Evolutionary conservation across 2,329 filamentous ascomycete genomes (phyloP).

Genomic region (Botrytis elliptica): DNA sequence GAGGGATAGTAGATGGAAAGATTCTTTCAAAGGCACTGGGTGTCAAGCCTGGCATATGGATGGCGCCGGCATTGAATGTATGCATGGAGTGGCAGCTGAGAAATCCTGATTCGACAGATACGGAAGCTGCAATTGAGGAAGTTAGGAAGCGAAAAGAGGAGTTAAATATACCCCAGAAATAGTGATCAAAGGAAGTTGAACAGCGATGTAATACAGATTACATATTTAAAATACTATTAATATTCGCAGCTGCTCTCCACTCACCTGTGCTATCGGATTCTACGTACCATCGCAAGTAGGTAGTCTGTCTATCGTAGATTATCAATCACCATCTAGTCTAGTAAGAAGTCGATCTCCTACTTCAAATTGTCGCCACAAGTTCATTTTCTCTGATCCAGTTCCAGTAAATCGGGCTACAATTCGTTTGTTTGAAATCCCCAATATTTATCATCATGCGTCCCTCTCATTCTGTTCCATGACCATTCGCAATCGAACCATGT

Average conservation of each 20-base stretch:
- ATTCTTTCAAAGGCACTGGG: slow-evolving; percentile 65
- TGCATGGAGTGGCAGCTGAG: slow-evolving; percentile 87
- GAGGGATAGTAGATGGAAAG: slow-evolving; percentile 71
- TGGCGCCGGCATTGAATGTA: slow-evolving; percentile 73
- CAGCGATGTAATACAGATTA: background rate
- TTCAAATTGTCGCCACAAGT: background rate
- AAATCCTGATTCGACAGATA: slow-evolving; percentile 66
- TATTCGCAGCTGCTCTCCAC: background rate
- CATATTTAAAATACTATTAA: background rate
- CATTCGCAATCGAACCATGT: background rate
- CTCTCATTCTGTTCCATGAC: background rate
- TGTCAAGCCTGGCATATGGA: slow-evolving; percentile 78
- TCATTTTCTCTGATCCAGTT: background rate
- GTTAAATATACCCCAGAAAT: slow-evolving; percentile 34
- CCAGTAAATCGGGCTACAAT: background rate
- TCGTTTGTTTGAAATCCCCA: background rate
- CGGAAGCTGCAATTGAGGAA: slow-evolving; percentile 57
- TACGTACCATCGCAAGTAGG: background rate
- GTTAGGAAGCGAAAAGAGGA: slow-evolving; percentile 44
- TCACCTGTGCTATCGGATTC: background rate
- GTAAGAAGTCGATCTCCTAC: background rate
- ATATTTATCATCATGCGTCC: background rate
- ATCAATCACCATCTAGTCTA: background rate
- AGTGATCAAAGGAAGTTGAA: background rate
- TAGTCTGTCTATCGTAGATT: background rate